A percentile compares a stretch with the other conserved stretches of the same genome.
phyloP scores from a whole-genome alignment of 495 filamentous ascomycete genomes.

The Penicillium atrosanguineum region DNA sequence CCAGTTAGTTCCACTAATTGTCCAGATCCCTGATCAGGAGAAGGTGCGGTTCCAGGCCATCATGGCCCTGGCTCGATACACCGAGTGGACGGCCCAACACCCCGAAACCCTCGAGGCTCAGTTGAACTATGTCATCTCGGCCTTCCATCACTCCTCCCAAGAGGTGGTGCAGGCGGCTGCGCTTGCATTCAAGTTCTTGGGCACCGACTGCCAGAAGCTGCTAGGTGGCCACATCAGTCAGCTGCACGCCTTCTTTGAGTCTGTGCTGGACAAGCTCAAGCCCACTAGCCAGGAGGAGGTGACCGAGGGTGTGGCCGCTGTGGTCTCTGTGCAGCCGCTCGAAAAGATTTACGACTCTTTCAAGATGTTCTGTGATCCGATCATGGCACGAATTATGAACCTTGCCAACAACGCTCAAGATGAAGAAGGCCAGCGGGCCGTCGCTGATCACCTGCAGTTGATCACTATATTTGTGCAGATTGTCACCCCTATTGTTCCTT shows the following conservation, averaged over 20 bases:
- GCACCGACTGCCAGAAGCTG: slow-evolving; percentile 85
- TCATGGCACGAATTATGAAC: slow-evolving; percentile 79
- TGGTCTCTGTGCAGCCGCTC: slow-evolving; percentile 80
- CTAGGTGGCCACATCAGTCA: slow-evolving; percentile 76
- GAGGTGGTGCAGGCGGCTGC: slow-evolving; percentile 91
- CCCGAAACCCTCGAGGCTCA: slow-evolving; percentile 88
- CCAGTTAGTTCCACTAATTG: slow-evolving; percentile 85
- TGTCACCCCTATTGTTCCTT: slow-evolving; percentile 73
- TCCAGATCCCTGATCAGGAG: slow-evolving; percentile 92
- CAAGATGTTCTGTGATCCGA: slow-evolving; percentile 91
- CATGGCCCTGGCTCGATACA: slow-evolving; percentile 94
- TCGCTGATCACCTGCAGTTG: slow-evolving; percentile 84
- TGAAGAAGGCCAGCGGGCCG: slow-evolving; percentile 71
- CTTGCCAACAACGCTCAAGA: slow-evolving; percentile 83
- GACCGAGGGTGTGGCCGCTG: slow-evolving; percentile 88
- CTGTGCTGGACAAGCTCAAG: slow-evolving; percentile 79
- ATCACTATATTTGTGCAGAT: slow-evolving; percentile 84
- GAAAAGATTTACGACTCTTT: slow-evolving; percentile 77
- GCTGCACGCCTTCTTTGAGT: slow-evolving; percentile 88
- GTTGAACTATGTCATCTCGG: slow-evolving; percentile 88
- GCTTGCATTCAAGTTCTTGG: slow-evolving; percentile 94
- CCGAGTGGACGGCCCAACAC: slow-evolving; percentile 94
- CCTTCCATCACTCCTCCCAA: slow-evolving; percentile 78
- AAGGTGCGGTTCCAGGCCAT: slow-evolving; percentile 96
- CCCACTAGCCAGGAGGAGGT: slow-evolving; percentile 88